Percentiles rank a stretch among this genome's conserved stretches.
Conservation (phyloP, 805 yeast species). For the Myxozyma udenii region DNA sequence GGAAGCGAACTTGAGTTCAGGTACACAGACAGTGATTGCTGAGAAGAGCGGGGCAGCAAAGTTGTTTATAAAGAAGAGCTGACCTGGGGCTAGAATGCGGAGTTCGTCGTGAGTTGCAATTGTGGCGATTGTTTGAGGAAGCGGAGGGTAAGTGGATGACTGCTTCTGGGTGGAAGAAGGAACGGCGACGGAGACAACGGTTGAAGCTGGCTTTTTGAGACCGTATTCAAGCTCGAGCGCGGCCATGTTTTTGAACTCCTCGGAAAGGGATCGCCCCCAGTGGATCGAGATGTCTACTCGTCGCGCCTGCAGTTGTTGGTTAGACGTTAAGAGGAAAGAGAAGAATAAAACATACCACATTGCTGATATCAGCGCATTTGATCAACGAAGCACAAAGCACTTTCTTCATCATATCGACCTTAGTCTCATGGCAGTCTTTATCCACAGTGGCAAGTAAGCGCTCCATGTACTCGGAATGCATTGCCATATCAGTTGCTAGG, state of each 20-base stretch:
- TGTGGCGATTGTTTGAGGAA: conserved; percentile 4
- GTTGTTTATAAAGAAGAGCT: conserved; percentile 74
- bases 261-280: conserved; percentile 80
- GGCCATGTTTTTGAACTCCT: conserved; percentile 72
- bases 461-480: conserved; percentile 69
- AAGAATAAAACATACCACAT: conserved; percentile 47
- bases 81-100: conserved; percentile 57
- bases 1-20: conserved; percentile 44
- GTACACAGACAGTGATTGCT: conserved; percentile 59
- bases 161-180: not conserved
- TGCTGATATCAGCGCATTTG: conserved; percentile 94
- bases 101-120: not conserved
- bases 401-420: conserved; percentile 13
- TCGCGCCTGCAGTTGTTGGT: conserved; percentile 47
- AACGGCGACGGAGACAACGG: conserved; percentile 3
- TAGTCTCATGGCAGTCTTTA: not conserved
- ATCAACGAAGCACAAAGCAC: conserved; percentile 67
- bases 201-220: conserved; percentile 5
- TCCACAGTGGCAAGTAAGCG: conserved; percentile 28
- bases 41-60: conserved; percentile 77
- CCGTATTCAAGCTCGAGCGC: conserved; percentile 47
- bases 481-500: conserved; percentile 91
- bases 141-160: conserved; percentile 1
- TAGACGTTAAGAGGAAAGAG: not conserved
- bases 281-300: conserved; percentile 69